phyloP scores from a whole-genome alignment of 306 rosid species.

The Psophocarpus tetragonolobus region DNA sequence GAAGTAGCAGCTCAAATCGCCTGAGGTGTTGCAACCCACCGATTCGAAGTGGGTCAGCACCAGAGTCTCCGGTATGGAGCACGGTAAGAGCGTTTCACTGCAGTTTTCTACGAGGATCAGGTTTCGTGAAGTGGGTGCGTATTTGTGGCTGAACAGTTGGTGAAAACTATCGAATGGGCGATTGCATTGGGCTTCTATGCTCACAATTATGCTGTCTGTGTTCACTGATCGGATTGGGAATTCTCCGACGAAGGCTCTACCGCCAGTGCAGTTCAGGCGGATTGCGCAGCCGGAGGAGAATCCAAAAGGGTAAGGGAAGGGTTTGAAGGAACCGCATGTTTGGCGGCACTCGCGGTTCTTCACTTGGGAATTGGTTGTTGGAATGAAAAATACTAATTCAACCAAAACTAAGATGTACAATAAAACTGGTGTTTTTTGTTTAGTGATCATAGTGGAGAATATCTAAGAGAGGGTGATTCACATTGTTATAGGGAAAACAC shows the following conservation, averaged over 20 bases:
- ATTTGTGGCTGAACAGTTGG: conserved; percentile 55
- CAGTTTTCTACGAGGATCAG: conserved; percentile 71
- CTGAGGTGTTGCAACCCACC: conserved; percentile 42
- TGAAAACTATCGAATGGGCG: conserved; percentile 46
- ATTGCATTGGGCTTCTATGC: conserved; percentile 50
- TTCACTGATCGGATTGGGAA: conserved; percentile 51
- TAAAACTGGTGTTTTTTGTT: background rate
- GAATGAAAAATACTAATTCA: background rate
- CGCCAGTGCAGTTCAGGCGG: conserved; percentile 56
- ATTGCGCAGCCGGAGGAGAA: conserved; percentile 75
- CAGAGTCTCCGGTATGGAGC: conserved; percentile 56
- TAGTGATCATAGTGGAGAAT: conserved; percentile 37
- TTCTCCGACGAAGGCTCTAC: conserved; percentile 47
- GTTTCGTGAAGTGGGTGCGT: conserved; percentile 76
- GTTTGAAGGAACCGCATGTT: conserved; percentile 48
- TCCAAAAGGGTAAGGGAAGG: conserved; percentile 64
- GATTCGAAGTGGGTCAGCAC: conserved; percentile 57
- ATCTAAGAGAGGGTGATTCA: background rate
- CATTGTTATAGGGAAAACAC: background rate
- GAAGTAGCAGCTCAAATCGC: conserved; percentile 66
- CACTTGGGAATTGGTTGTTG: conserved; percentile 34
- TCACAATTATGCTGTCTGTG: conserved; percentile 47
- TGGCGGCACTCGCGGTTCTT: conserved; percentile 40
- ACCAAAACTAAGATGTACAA: background rate
- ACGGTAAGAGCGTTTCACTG: conserved; percentile 21